Percentiles rank a stretch among this genome's conserved stretches.
phyloP scores from a whole-genome alignment of 805 yeast species.

The Metschnikowia reukaufii region DNA sequence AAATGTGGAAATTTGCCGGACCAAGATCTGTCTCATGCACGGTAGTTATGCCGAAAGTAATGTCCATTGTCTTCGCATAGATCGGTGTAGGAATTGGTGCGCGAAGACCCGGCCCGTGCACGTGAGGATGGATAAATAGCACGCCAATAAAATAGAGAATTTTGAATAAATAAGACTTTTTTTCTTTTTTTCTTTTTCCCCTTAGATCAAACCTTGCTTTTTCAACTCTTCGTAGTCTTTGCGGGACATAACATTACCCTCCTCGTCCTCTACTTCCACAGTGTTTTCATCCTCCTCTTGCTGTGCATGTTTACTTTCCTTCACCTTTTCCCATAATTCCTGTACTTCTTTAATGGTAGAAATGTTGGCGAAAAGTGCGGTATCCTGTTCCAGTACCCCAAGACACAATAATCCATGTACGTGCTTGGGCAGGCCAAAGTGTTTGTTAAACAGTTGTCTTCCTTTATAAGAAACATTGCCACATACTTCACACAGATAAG shows the following conservation, averaged over 20 bases:
- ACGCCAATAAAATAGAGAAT: no score
- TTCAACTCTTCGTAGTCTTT: conserved; percentile 81
- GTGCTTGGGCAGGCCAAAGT: conserved; percentile 73
- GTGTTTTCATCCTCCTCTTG: conserved; percentile 50
- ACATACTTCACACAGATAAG: conserved; percentile 81
- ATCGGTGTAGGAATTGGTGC: background rate
- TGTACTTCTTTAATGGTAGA: conserved; percentile 67
- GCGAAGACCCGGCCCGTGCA: background rate
- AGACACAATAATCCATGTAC: conserved; percentile 68
- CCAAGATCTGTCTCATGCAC: conserved; percentile 3
- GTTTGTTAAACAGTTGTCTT: conserved; percentile 65
- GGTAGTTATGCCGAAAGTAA: background rate
- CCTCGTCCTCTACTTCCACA: conserved; percentile 85
- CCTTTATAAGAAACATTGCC: conserved; percentile 76
- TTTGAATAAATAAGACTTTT: background rate
- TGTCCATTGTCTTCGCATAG: background rate
- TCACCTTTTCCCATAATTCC: conserved; percentile 51
- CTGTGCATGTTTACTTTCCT: conserved; percentile 34
- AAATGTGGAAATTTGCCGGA: background rate
- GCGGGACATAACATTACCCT: conserved; percentile 89
- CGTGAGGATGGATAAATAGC: background rate
- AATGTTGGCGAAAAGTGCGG: conserved; percentile 59
- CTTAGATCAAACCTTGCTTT: conserved; percentile 76
- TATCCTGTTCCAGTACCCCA: conserved; percentile 58
- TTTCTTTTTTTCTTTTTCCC: background rate